Evolutionary conservation across 2,329 filamentous ascomycete genomes (phyloP), one percentile per base, ranked within the genome.

Genomic region (Colletotrichum spaethianum): DNA sequence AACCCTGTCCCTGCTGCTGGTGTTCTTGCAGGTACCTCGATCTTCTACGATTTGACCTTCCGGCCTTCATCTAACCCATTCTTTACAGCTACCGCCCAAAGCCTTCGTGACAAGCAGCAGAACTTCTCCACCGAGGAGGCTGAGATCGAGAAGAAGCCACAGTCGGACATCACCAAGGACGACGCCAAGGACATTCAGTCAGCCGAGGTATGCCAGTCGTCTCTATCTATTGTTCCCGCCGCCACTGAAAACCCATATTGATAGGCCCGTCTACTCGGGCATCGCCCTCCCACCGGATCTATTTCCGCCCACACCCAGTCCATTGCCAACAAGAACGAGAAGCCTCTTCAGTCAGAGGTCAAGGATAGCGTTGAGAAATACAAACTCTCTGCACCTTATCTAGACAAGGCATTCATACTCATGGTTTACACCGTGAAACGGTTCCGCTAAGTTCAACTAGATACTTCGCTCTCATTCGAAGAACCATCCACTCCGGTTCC

Each of bases 61-160:
- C 20, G n/a, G 20, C n/a, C 20, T 48, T n/a, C 14, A 20, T 2
- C 44, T 48, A n/a, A 23, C 7, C 20, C 14, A n/a, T 33, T 53
- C 1, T 33, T n/a, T 0, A 18, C 20, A 63, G 46, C 61, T 26
- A 38, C 44, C 14, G 61, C 46, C 31, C 61, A 63, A 23, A 63
- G 46, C 23, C 46, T 63, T 23, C 46, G 42, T 14, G 33, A 63
- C 46, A 63, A 63, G 61, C 61, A 63, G 23, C 61, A 63, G 18
- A 53, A 16, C 11, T 23, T 63, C 23, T 31, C 53, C 33, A 38
- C 38, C 31, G 53, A 42, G 46, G 14, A 53, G 26, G 50, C 26
- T 4, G 50, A 64, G 36, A 50, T 64, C 48, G 33, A 55, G 48
- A 64, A 53, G 23, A 55, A 64, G 61, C 50, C 48, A 26, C 48